Conservation (phyloP, 768 basidiomycete species). For the Sutorius australiensis region DNA sequence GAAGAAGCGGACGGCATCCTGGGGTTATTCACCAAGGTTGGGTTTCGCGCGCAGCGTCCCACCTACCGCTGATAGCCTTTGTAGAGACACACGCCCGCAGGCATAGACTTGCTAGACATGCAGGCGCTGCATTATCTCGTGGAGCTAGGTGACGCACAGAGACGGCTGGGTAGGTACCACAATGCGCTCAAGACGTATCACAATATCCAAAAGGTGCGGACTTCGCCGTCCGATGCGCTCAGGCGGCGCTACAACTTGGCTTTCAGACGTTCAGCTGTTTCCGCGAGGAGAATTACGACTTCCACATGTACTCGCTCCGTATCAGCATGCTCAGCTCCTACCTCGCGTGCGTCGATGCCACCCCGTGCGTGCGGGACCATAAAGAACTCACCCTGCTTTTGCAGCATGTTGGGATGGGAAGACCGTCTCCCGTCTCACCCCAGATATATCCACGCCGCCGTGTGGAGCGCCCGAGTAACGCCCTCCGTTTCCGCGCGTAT, state of each 20-base stretch:
- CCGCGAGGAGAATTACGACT: constrained; percentile 97
- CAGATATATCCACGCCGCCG: constrained; percentile 66
- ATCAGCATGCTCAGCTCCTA: constrained; percentile 88
- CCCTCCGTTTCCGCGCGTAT: constrained; percentile 4
- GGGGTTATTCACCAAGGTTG: constrained; percentile 88
- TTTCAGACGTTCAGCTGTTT: constrained; percentile 74
- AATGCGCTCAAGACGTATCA: constrained; percentile 85
- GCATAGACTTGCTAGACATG: constrained; percentile 89
- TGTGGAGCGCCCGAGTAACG: constrained; percentile 65
- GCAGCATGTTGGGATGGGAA: constrained; percentile 78
- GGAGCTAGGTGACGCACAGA: constrained; percentile 76
- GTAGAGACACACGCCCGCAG: constrained; percentile 85
- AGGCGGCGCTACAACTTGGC: constrained; percentile 3
- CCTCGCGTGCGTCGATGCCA: constrained; percentile 53
- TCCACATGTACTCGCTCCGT: constrained; percentile 91
- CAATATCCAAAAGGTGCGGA: constrained; percentile 63
- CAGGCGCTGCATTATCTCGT: constrained; percentile 85
- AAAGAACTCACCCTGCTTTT: not conserved
- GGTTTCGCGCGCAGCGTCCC: constrained; percentile 14
- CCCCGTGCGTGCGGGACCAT: not conserved
- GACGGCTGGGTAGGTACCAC: constrained; percentile 59
- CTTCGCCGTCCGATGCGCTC: constrained; percentile 1
- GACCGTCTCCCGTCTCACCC: constrained; percentile 75
- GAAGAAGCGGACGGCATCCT: constrained; percentile 72
- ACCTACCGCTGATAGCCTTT: constrained; percentile 6